A percentile compares a stretch with the other conserved stretches of the same genome.
phyloP scores from a whole-genome alignment of 2,329 filamentous ascomycete species.

The Myrmaecium sp. region DNA sequence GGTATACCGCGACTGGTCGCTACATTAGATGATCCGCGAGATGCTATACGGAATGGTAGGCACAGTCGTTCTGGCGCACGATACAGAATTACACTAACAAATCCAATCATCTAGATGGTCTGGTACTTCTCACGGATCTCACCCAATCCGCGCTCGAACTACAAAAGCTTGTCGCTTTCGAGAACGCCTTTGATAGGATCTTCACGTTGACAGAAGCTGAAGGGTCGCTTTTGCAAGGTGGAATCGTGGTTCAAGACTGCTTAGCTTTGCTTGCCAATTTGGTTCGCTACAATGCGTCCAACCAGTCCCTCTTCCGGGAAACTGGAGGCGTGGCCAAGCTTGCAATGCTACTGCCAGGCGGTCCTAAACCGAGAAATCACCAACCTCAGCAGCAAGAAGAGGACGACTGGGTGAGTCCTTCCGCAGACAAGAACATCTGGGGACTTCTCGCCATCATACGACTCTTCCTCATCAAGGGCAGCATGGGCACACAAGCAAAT shows the following conservation, averaged over 20 bases:
- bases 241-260: constrained; percentile 81
- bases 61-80: constrained; percentile 4
- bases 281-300: constrained; percentile 70
- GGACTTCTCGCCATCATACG: constrained; percentile 74
- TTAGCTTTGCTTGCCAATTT: constrained; percentile 82
- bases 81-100: too few species aligned
- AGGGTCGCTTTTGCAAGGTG: constrained; percentile 66
- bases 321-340: constrained; percentile 66
- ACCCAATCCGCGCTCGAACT: constrained; percentile 77
- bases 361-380: constrained; percentile 37
- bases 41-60: constrained; percentile 64
- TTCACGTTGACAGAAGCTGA: constrained; percentile 71
- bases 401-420: constrained; percentile 57
- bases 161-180: constrained; percentile 89
- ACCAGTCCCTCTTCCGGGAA: constrained; percentile 87
- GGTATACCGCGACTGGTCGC: constrained; percentile 77
- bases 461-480: constrained; percentile 70
- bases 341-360: constrained; percentile 47
- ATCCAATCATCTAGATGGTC: constrained; percentile 39
- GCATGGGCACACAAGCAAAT: constrained; percentile 63
- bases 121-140: constrained; percentile 73
- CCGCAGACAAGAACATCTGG: constrained; percentile 80
- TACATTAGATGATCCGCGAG: constrained; percentile 67
- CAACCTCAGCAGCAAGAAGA: constrained; percentile 39
- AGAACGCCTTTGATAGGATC: constrained; percentile 77